Base-by-base conservation (phyloP, 129 eudicot genomes). In the Flaveria robusta region DNA sequence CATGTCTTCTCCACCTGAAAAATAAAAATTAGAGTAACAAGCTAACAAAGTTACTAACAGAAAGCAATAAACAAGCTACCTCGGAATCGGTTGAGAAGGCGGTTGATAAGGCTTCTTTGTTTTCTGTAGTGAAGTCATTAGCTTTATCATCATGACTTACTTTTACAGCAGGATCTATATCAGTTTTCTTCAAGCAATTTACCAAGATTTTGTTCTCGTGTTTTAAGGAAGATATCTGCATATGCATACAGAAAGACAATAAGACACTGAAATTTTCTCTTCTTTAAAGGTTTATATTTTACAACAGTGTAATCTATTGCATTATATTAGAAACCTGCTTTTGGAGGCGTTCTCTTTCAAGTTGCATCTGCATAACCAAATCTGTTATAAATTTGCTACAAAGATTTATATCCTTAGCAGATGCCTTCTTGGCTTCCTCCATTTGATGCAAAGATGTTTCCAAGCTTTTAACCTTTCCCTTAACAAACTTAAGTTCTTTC, bases 281-380 rank as follows among this genome's bases (percentile, higher is more conserved):
- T 56, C 19, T 56, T 56, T 8, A 20, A 20, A 2, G 15, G 31
- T 20, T 58, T 22, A 58, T 58, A 22, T 9, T 20, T 34, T 37
- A 34, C 49, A 23, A 27, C 27, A 7, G 29, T 60, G 70, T 16
- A 15, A 15, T 58, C 76, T 70, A 12, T 27, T 26, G 71, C 69
- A 46, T 59, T 18, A 78, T 24, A 77, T 15, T 7, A 9, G 27
- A 54, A 78, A 94, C 99, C 99, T 91, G 96, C 75, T 91, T 91
- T 56, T 87, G 96, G 12, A 95, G 96, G 77, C 92, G 96, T 65
- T 95, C 96, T 86, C 99, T 89, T 82, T 91, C 97, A 60, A 83
- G 74, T 68, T 96, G 88, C 87, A 95, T 78, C 71, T 89, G 94
- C 84, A 87, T 29, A 51, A 89, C 86, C 77, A 91, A 58, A 79